These are phyloP conservation scores for Monilinia fructigena DNA, from an alignment of 2,329 filamentous ascomycete genomes.

Conservation along the genomic window DNA sequence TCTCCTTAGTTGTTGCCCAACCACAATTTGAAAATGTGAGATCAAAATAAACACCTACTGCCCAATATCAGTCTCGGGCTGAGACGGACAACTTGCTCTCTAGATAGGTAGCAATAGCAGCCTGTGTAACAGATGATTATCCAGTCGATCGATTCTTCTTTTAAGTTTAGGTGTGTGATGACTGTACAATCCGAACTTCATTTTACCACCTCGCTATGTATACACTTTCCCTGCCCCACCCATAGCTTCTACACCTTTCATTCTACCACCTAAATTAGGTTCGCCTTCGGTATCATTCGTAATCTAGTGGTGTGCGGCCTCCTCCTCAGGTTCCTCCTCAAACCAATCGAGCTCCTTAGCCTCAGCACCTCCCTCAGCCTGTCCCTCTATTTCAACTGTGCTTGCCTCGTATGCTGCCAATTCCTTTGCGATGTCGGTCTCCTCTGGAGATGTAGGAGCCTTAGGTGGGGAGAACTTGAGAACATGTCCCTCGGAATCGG, in stretches of 20 bases:
- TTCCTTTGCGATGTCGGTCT: conserved; percentile 86
- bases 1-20: background rate
- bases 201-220: conserved; percentile 23
- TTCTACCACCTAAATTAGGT: conserved; percentile 4
- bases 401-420: conserved; percentile 93
- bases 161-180: conserved; percentile 1
- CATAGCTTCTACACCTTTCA: conserved; percentile 1
- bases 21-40: background rate
- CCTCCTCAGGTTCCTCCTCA: conserved; percentile 67
- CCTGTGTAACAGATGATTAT: background rate
- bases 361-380: conserved; percentile 62
- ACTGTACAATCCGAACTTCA: conserved; percentile 18
- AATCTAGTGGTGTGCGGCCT: conserved; percentile 41
- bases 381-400: conserved; percentile 91
- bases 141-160: conserved; percentile 13
- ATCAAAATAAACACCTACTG: background rate
- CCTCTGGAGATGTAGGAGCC: conserved; percentile 84
- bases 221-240: conserved; percentile 18
- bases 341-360: conserved; percentile 70
- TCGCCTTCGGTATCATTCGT: conserved; percentile 4
- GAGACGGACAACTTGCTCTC: background rate
- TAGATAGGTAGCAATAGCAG: background rate
- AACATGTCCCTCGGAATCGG: conserved; percentile 86
- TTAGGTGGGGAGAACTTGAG: conserved; percentile 81
- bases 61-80: background rate